Base-by-base conservation (phyloP, 176 grass and related monocot species). In the Oryza brachyantha region DNA sequence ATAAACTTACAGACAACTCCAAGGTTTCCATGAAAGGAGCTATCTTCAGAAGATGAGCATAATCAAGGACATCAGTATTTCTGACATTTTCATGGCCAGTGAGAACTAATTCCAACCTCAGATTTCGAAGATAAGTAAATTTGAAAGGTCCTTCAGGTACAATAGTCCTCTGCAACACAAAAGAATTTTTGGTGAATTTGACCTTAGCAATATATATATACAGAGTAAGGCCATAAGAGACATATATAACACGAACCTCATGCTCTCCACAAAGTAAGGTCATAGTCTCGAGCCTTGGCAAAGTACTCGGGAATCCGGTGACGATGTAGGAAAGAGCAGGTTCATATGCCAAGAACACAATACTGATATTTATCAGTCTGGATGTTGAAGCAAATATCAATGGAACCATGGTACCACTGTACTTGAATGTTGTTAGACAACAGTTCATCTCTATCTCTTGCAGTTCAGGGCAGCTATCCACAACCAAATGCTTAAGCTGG, bases 391-490 rank as follows among this genome's bases (percentile, higher is more conserved):
- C 45, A 19, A 48, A 48, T 48, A 0, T 17, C 4, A 48, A 48
- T 1, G 45, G 45, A 48, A 48, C 45, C 45, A 48, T 48, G 16
- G 4, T 19, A 35, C 38, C 72, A 39, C 35, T 75, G 54, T 61
- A 74, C 73, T 75, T 16, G 4, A 61, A 36, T 29, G 14, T 29
- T 59, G 13, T 42, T 42, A 36, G 73, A 39, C 73, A 21, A 41
- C 73, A 76, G 1, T 76, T 76, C 14, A 76, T 13, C 8, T 62
- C 55, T 41, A 61, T 61, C 57, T 61, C 55, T 42, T 76, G 5
- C 38, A 41, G 73, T 1, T 10, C 7, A 0, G 24, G 57, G 57
- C 55, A 76, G 4, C 3, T 41, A 28, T 41, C 24, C 73, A 76
- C 57, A 5, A 42, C 3, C 55, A 76, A 61, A 62, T 76, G 73